Conservation (phyloP, 176 grass and related monocot species). For the Oryza nivara region DNA sequence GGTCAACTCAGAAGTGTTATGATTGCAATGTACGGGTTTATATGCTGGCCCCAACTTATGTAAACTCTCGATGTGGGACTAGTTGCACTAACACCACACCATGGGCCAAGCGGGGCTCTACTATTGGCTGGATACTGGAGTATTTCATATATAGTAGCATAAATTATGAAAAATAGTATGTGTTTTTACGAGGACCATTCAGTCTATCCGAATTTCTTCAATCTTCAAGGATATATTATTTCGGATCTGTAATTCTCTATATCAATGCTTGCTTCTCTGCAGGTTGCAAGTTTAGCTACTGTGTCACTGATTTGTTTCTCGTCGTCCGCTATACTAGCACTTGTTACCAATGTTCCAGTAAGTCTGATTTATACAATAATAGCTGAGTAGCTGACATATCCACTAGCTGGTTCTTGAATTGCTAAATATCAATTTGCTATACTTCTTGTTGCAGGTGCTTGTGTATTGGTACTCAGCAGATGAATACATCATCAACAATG, state of each 20-base stretch:
- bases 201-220: conserved; percentile 3
- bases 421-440: conserved; percentile 20
- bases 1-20: background rate
- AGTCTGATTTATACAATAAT: conserved; percentile 52
- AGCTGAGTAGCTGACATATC: conserved; percentile 12
- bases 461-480: conserved; percentile 68
- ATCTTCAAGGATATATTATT: conserved; percentile 7
- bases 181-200: background rate
- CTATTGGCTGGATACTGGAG: background rate
- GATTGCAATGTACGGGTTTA: background rate
- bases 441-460: conserved; percentile 63
- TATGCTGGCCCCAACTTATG: background rate
- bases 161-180: background rate
- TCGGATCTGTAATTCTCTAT: background rate
- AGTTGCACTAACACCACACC: background rate
- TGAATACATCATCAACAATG: conserved; percentile 55
- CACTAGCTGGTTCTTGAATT: conserved; percentile 15
- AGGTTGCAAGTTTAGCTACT: conserved; percentile 96
- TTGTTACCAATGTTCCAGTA: conserved; percentile 93
- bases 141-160: background rate
- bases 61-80: background rate
- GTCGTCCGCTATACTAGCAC: conserved; percentile 79
- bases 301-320: conserved; percentile 87
- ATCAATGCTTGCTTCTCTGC: conserved; percentile 41
- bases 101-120: background rate